A percentile compares a stretch with the other conserved stretches of the same genome.
phyloP scores from a whole-genome alignment of 1,284 basidiomycete species.

The Trichosporon sp. region DNA sequence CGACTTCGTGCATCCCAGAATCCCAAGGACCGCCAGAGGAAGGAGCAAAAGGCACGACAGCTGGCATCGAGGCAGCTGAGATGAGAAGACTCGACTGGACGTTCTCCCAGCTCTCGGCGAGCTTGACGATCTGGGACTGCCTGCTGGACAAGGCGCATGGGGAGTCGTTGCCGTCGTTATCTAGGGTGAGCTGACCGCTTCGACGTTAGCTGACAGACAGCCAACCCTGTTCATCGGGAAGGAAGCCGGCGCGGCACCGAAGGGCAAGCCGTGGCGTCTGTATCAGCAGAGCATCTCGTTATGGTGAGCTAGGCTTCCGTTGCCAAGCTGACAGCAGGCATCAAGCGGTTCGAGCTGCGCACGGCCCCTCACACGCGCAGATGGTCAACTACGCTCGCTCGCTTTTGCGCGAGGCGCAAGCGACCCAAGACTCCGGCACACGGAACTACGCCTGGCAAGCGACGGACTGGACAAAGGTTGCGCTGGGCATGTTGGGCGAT shows the following conservation, averaged over 20 bases:
- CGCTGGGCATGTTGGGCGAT: constrained; percentile 23
- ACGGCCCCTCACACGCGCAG: not conserved
- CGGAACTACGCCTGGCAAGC: constrained; percentile 39
- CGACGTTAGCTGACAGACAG: constrained; percentile 28
- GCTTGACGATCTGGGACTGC: constrained; percentile 33
- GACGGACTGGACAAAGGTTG: constrained; percentile 35
- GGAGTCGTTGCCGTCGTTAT: constrained; percentile 6
- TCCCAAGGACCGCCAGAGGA: not conserved
- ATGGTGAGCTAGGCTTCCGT: constrained; percentile 30
- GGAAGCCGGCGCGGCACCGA: not conserved
- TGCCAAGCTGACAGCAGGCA: constrained; percentile 24
- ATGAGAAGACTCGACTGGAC: constrained; percentile 42
- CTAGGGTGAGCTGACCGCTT: not conserved
- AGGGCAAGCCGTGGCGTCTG: constrained; percentile 32
- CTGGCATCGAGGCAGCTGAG: constrained; percentile 27
- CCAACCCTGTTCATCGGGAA: constrained; percentile 12
- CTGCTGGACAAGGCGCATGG: constrained; percentile 14
- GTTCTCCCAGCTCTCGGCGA: constrained; percentile 36
- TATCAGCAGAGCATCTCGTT: constrained; percentile 37
- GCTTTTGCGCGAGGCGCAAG: constrained; percentile 22
- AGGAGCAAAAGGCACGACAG: not conserved
- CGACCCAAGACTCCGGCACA: constrained; percentile 17
- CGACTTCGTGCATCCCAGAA: constrained; percentile 18
- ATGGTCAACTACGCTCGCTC: constrained; percentile 23
- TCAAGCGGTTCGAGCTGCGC: not conserved